These are phyloP conservation scores for Kwoniella dejecticola DNA, from an alignment of 768 basidiomycete genomes.

Conservation along the genomic window DNA sequence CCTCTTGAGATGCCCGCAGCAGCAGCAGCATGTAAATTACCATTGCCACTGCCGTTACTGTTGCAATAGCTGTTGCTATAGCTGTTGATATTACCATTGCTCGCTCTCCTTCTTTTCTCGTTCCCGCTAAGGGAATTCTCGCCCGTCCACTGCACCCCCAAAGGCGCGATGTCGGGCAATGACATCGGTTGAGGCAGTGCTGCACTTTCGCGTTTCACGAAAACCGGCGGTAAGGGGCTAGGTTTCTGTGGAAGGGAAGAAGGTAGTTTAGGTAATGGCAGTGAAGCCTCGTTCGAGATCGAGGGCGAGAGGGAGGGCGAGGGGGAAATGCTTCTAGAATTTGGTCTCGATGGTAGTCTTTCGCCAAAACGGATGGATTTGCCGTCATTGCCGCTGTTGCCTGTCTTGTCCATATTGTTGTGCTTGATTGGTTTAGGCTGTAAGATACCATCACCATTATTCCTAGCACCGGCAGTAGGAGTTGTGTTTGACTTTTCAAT, in stretches of 20 bases:
- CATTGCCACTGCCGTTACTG: background rate
- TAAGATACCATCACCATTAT: background rate
- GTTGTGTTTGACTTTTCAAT: too few relatives aligned
- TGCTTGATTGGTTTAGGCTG: background rate
- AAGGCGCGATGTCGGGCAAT: slow-evolving; percentile 33
- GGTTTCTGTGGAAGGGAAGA: slow-evolving; percentile 30
- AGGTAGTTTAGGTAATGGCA: slow-evolving; percentile 31
- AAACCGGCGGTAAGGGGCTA: slow-evolving; percentile 37
- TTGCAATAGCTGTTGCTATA: background rate
- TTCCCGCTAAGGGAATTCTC: slow-evolving; percentile 39
- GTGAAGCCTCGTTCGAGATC: background rate
- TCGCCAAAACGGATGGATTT: too few relatives aligned
- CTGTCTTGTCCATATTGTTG: background rate
- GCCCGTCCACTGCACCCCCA: slow-evolving; percentile 39
- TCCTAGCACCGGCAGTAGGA: too few relatives aligned
- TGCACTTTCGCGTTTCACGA: slow-evolving; percentile 41
- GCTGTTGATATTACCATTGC: background rate
- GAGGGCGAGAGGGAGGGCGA: background rate
- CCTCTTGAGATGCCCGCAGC: too few relatives aligned
- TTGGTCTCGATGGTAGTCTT: too few relatives aligned
- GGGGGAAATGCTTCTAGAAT: too few relatives aligned
- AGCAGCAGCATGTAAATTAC: too few relatives aligned
- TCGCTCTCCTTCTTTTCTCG: slow-evolving; percentile 27
- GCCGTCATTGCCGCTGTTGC: too few relatives aligned
- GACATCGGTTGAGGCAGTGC: slow-evolving; percentile 47